Base-by-base conservation (phyloP, 225 moss, liverwort and hornwort genomes). In the Marchantia polymorpha region DNA sequence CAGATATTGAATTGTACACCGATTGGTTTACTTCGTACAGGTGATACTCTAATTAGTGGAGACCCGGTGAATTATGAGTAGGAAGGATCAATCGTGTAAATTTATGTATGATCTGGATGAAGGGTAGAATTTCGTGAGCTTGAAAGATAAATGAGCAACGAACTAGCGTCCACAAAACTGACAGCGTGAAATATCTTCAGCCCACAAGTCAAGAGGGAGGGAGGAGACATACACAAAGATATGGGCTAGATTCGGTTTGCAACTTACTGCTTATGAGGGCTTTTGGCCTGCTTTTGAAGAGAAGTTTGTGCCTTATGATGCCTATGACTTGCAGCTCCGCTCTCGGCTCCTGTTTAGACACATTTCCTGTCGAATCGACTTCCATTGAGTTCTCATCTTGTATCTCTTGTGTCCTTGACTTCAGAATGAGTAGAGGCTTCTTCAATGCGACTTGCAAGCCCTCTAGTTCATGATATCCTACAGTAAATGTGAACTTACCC, bases 391-490 rank as follows among this genome's bases (percentile, higher is more conserved):
- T 88, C 12, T 65, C 69, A 29, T 65, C 77, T 27, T 25, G 64
- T 23, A 17, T 0, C 48, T 50, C 66, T 31, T 53, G 78, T 76
- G 84, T 87, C 64, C 78, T 83, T 73, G 91, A 89, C 88, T 91
- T 89, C 84, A 91, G 74, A 60, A 97, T 80, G 72, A 90, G 82
- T 19, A 94, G 83, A 55, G 96, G 96, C 78, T 94, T 97, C 84
- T 89, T 94, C 64, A 97, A 79, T 2, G 90, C 68, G 55, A 97
- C 89, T 67, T 91, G 93, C 13, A 82, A 84, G 76, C 96, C 96
- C 82, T 97, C 94, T 58, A 97, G 82, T 72, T 97, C 96, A 74
- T 97, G 96, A 85, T 97, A 97, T 23, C 96, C 96, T n/a, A 89
- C 84, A 59, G 71, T 84, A 72, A 97, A 88, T 49, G 85, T 81